Percentiles rank a stretch among this genome's conserved stretches.
phyloP scores from a whole-genome alignment of 768 basidiomycete genomes.

The Suillus variegatus region DNA sequence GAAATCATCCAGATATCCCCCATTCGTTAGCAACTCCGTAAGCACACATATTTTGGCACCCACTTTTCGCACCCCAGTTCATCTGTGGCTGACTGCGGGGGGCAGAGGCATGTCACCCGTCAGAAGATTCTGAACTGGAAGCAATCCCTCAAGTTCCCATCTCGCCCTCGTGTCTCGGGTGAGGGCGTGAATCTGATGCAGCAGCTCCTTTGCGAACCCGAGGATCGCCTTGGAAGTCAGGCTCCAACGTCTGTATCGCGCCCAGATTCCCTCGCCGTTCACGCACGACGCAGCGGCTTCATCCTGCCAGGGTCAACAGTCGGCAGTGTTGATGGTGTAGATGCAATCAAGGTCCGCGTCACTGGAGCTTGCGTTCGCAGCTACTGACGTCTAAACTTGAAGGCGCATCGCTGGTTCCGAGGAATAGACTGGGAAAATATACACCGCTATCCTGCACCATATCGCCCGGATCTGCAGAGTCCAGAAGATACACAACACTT shows the following conservation, averaged over 20 bases:
- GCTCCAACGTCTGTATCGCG: conserved; percentile 64
- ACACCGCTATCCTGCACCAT: conserved; percentile 82
- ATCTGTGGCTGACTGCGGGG: conserved; percentile 5
- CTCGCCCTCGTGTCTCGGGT: conserved; percentile 79
- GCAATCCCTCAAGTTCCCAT: conserved; percentile 83
- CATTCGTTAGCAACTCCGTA: conserved; percentile 94
- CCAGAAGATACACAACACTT: conserved; percentile 95
- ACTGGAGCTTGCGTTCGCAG: conserved; percentile 16
- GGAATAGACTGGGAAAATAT: conserved; percentile 91
- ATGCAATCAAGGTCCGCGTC: conserved; percentile 76
- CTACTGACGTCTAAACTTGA: conserved; percentile 21
- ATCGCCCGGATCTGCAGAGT: conserved; percentile 78
- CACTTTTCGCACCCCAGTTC: conserved; percentile 9
- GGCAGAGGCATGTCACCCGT: conserved; percentile 86
- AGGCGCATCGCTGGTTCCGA: conserved; percentile 89
- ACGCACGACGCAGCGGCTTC: conserved; percentile 76
- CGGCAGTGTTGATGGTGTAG: conserved; percentile 78
- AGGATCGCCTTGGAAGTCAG: conserved; percentile 88
- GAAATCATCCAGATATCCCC: conserved; percentile 68
- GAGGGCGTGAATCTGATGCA: conserved; percentile 89
- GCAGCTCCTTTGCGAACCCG: conserved; percentile 90
- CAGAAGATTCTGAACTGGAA: conserved; percentile 99
- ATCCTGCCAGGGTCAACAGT: conserved; percentile 46
- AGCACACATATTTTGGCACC: conserved; percentile 36
- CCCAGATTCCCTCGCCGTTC: conserved; percentile 76